A percentile compares a stretch with the other conserved stretches of the same genome.
phyloP scores from a whole-genome alignment of 106 monocot genomes.

The Apostasia ramifera region DNA sequence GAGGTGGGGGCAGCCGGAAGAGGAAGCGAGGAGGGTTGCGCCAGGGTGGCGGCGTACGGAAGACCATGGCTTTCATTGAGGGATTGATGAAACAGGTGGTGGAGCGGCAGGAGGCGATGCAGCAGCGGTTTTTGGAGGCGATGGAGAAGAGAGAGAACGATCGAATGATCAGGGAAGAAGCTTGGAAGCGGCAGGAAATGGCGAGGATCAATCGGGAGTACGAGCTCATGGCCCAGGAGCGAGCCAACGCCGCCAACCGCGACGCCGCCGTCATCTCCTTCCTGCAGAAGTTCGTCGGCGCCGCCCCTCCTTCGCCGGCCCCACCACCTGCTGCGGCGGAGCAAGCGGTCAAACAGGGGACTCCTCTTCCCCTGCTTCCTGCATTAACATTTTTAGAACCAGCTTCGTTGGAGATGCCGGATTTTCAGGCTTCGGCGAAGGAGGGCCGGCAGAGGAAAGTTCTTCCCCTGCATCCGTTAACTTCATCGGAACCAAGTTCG shows the following conservation, averaged over 20 bases:
- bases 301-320: conserved; percentile 11
- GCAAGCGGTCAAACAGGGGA: neutral
- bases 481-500: neutral
- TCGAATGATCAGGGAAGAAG: conserved; percentile 67
- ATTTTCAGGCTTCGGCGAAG: neutral
- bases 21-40: conserved; percentile 2
- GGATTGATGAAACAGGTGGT: conserved; percentile 69
- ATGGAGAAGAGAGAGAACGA: conserved; percentile 86
- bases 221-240: conserved; percentile 56
- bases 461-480: neutral
- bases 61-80: conserved; percentile 67
- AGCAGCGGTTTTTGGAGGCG: conserved; percentile 65
- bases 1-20: conserved; percentile 10
- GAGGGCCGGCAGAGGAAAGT: neutral
- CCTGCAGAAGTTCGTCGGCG: conserved; percentile 58
- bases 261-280: conserved; percentile 61
- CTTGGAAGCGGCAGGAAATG: conserved; percentile 84
- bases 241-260: conserved; percentile 48
- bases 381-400: too few relatives aligned
- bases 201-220: conserved; percentile 49
- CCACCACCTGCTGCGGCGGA: neutral
- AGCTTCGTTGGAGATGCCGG: neutral
- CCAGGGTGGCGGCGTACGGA: conserved; percentile 7
- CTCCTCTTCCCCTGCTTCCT: neutral
- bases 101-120: conserved; percentile 83